Conservation (phyloP, 768 basidiomycete species). For the Mycena haematopus region DNA sequence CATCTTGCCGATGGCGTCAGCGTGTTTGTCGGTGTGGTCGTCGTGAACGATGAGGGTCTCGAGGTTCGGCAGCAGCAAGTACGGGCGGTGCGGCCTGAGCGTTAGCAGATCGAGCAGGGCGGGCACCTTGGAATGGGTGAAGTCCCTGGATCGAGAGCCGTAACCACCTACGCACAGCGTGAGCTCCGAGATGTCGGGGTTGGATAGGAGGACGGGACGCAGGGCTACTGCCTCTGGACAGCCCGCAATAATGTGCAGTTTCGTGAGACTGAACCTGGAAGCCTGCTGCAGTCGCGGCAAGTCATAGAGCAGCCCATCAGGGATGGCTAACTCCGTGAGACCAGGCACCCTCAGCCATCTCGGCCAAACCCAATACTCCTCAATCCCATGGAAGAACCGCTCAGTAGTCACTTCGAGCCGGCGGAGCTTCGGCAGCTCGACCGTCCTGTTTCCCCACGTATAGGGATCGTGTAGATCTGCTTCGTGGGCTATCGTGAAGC, state of each 20-base stretch:
- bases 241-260: not conserved
- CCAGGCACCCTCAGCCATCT: not conserved
- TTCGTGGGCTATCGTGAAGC: conserved; percentile 2
- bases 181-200: conserved; percentile 12
- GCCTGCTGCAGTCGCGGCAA: not conserved
- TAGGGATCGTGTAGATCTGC: not conserved
- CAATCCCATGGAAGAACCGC: not conserved
- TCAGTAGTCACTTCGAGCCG: conserved; percentile 1
- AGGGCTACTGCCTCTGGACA: not conserved
- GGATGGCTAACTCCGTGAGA: conserved; percentile 8
- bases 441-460: not conserved
- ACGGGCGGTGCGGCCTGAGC: not conserved
- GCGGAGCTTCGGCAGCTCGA: conserved; percentile 4
- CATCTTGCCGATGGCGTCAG: conserved; percentile 1
- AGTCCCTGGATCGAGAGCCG: not conserved
- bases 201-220: not conserved
- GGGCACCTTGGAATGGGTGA: not conserved
- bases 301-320: not conserved
- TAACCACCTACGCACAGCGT: not conserved
- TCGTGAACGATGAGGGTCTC: not conserved
- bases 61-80: conserved; percentile 3
- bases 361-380: not conserved
- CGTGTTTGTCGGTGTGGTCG: not conserved
- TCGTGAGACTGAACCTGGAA: not conserved
- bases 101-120: not conserved